phyloP scores from a whole-genome alignment of 768 basidiomycete species.

The Tricholoma matsutake region DNA sequence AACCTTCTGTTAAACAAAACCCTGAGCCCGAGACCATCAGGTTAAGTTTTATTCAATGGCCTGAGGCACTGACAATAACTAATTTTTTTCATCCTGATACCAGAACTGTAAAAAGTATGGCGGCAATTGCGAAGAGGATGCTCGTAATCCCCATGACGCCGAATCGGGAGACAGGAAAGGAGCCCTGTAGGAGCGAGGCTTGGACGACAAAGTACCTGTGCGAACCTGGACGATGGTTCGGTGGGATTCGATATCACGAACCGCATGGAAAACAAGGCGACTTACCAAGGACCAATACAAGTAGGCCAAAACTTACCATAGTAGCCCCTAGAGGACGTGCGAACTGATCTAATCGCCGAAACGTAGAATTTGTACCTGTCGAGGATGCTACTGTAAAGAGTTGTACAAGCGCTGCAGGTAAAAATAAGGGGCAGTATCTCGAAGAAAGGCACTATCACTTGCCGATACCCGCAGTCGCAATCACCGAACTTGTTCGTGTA shows the following conservation, averaged over 20 bases:
- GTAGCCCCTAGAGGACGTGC: constrained; percentile 46
- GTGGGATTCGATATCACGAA: neutral
- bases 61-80: too few species aligned
- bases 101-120: constrained; percentile 6
- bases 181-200: constrained; percentile 8
- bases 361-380: neutral
- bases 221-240: constrained; percentile 1
- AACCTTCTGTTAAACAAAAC: too few species aligned
- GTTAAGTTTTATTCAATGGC: too few species aligned
- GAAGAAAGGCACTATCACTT: constrained; percentile 4
- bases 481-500: constrained; percentile 45
- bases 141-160: constrained; percentile 3
- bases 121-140: constrained; percentile 8
- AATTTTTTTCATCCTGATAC: neutral
- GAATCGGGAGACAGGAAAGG: constrained; percentile 11
- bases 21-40: too few species aligned
- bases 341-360: neutral
- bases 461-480: constrained; percentile 43
- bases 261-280: neutral
- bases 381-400: constrained; percentile 39
- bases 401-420: constrained; percentile 39
- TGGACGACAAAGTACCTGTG: constrained; percentile 13
- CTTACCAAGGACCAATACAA: constrained; percentile 29
- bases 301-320: constrained; percentile 32
- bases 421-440: neutral